These are phyloP conservation scores for Filosporella fistucella DNA, from an alignment of 495 filamentous ascomycete genomes.

Conservation along the genomic window DNA sequence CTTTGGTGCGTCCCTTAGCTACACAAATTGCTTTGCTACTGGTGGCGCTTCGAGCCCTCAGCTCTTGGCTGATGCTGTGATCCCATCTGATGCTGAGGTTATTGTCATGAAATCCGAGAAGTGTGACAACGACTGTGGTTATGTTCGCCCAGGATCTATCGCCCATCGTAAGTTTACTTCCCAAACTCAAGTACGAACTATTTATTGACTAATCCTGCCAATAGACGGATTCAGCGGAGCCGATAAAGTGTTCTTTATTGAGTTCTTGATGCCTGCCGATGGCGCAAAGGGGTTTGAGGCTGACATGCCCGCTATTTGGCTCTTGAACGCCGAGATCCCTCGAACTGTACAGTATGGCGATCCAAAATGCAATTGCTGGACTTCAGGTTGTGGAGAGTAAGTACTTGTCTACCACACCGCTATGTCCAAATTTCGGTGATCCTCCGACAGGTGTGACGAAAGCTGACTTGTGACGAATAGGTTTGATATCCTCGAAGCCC, in stretches of 20 bases:
- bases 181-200: neutral
- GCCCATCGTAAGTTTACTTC: slow-evolving; percentile 49
- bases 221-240: slow-evolving; percentile 62
- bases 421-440: neutral
- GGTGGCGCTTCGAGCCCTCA: slow-evolving; percentile 43
- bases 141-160: slow-evolving; percentile 48
- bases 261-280: slow-evolving; percentile 63
- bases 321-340: slow-evolving; percentile 65
- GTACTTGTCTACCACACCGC: neutral
- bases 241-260: slow-evolving; percentile 59
- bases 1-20: slow-evolving; percentile 62
- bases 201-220: neutral
- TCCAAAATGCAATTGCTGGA: slow-evolving; percentile 61
- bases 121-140: slow-evolving; percentile 54
- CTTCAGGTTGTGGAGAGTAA: slow-evolving; percentile 59
- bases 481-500: slow-evolving; percentile 65
- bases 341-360: slow-evolving; percentile 58
- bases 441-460: neutral
- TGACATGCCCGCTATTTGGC: slow-evolving; percentile 59
- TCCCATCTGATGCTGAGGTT: slow-evolving; percentile 57
- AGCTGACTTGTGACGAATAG: slow-evolving; percentile 3
- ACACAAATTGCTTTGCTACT: slow-evolving; percentile 46
- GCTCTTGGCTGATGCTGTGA: slow-evolving; percentile 40
- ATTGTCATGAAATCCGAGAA: slow-evolving; percentile 51
- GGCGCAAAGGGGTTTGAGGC: slow-evolving; percentile 36